phyloP scores from a whole-genome alignment of 148 eudicot genomes.

The Vaccinium vitisidaea region DNA sequence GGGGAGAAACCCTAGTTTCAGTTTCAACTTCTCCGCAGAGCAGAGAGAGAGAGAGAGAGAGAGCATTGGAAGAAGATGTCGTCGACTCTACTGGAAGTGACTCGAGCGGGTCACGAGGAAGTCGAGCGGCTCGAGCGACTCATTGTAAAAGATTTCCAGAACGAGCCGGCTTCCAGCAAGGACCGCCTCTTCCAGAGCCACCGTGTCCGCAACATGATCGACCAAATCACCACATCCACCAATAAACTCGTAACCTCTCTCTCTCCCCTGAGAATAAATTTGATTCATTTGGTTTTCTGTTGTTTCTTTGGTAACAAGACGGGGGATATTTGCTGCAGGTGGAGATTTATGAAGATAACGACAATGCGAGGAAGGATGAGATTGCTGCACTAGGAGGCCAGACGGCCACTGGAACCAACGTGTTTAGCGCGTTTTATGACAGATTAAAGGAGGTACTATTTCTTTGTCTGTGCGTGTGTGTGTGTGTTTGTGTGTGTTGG shows the following conservation, averaged over 20 bases:
- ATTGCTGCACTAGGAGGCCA: slow-evolving; percentile 98
- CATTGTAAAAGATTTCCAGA: slow-evolving; percentile 71
- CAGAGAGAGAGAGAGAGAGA: slow-evolving; percentile 9
- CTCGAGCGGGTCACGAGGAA: slow-evolving; percentile 88
- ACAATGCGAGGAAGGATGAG: slow-evolving; percentile 89
- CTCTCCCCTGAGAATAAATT: not conserved
- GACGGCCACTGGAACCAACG: slow-evolving; percentile 77
- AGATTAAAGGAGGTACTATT: slow-evolving; percentile 78
- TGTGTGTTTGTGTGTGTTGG: too few relatives aligned
- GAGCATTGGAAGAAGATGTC: slow-evolving; percentile 46
- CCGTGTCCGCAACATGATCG: slow-evolving; percentile 86
- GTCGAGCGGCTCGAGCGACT: slow-evolving; percentile 83
- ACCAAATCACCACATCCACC: slow-evolving; percentile 62
- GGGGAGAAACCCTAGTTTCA: not conserved
- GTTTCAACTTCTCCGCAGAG: not conserved
- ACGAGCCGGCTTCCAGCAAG: slow-evolving; percentile 58
- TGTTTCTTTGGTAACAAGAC: not conserved
- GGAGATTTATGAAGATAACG: slow-evolving; percentile 85
- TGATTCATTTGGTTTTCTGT: not conserved
- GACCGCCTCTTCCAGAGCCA: slow-evolving; percentile 85
- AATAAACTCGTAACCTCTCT: slow-evolving; percentile 59
- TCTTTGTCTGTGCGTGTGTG: too few relatives aligned
- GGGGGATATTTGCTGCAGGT: slow-evolving; percentile 35
- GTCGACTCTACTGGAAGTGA: slow-evolving; percentile 86
- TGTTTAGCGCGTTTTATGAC: slow-evolving; percentile 92